These are phyloP conservation scores for Domatiomyces catenatus DNA, from an alignment of 2,329 filamentous ascomycete species.

Conservation along the genomic window DNA sequence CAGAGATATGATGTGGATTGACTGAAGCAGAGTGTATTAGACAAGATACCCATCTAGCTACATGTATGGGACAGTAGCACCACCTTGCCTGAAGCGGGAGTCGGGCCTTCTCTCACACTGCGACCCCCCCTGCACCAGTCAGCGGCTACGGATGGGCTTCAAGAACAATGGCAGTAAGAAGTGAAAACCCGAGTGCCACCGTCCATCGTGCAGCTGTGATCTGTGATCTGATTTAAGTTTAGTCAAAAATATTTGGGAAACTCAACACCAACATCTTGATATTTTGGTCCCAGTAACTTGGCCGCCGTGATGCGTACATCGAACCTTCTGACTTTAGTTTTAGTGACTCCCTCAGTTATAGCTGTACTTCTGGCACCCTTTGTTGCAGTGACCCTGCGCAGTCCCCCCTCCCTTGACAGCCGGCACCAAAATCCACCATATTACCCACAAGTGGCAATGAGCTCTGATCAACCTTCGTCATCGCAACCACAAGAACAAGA, in stretches of 20 bases:
- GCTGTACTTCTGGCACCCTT: neutral
- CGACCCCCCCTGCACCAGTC: no score
- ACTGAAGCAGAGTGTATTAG: neutral
- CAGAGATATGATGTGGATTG: constrained; percentile 20
- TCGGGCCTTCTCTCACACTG: no score
- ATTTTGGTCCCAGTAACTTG: neutral
- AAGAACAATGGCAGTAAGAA: no score
- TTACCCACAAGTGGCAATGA: constrained; percentile 7
- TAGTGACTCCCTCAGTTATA: neutral
- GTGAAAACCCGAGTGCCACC: no score
- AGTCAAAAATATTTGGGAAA: neutral
- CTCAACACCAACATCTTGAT: neutral
- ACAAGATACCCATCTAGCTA: neutral
- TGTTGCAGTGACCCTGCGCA: neutral
- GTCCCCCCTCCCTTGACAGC: neutral
- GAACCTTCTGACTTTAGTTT: neutral
- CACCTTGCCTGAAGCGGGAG: no score
- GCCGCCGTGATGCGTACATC: neutral
- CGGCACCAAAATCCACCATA: neutral
- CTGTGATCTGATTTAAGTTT: no score
- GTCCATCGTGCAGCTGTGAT: no score
- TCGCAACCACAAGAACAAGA: neutral
- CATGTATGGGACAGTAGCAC: neutral
- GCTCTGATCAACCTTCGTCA: constrained; percentile 4
- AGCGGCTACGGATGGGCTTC: no score